A percentile compares a stretch with the other conserved stretches of the same genome.
Conservation (phyloP, 768 basidiomycete species). For the Galerina marginata region DNA sequence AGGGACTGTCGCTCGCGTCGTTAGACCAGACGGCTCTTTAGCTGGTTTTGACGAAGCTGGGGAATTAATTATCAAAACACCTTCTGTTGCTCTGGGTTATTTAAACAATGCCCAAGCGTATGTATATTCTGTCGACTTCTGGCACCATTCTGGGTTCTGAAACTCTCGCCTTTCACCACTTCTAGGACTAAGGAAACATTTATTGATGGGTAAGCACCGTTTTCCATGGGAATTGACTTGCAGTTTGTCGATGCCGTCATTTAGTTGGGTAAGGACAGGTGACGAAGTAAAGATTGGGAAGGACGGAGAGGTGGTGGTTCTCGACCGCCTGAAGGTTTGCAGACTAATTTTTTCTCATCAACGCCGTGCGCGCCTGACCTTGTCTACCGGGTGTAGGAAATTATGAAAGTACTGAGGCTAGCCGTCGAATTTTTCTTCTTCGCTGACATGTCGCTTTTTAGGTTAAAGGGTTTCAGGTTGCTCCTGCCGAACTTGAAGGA, state of each 20-base stretch:
- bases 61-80: slow-evolving; percentile 60
- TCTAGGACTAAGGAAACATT: slow-evolving; percentile 72
- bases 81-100: slow-evolving; percentile 62
- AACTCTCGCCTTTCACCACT: not conserved
- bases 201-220: slow-evolving; percentile 56
- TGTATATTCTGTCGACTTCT: slow-evolving; percentile 26
- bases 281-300: slow-evolving; percentile 63
- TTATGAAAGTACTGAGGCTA: slow-evolving; percentile 42
- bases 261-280: slow-evolving; percentile 72
- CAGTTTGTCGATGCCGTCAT: not conserved
- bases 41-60: slow-evolving; percentile 63
- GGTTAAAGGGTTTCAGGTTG: slow-evolving; percentile 75
- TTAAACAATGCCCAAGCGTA: slow-evolving; percentile 66
- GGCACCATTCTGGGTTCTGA: not conserved
- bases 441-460: slow-evolving; percentile 33
- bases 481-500: slow-evolving; percentile 75
- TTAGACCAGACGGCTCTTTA: slow-evolving; percentile 61
- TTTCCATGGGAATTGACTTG: not conserved
- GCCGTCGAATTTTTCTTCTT: not conserved
- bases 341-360: not conserved
- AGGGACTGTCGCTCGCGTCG: slow-evolving; percentile 57
- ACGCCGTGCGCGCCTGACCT: not conserved
- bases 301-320: slow-evolving; percentile 61
- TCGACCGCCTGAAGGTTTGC: slow-evolving; percentile 66
- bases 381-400: slow-evolving; percentile 36